Conservation (phyloP, 805 yeast genomes). For the Cyberlindnera meyerae region DNA sequence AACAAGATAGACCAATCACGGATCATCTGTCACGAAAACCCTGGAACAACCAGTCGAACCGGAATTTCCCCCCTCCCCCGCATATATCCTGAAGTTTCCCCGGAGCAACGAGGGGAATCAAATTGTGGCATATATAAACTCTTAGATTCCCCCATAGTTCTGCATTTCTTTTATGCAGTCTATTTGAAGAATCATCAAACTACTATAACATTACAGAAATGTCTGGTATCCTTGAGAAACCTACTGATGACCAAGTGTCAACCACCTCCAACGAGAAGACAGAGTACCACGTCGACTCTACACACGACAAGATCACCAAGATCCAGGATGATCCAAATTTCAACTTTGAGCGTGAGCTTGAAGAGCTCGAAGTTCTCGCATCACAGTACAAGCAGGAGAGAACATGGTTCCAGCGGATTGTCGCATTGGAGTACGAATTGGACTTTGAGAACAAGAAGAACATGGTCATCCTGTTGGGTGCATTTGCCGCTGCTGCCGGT, state of each 20-base stretch:
- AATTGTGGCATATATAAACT: no score
- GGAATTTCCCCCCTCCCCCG: no score
- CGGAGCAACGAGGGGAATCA: no score
- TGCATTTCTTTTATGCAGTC: no score
- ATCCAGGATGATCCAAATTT: conserved; percentile 23
- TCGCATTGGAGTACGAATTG: conserved; percentile 33
- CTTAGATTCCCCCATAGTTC: no score
- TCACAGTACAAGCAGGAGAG: conserved; percentile 25
- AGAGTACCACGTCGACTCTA: conserved; percentile 12
- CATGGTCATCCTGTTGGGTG: conserved; percentile 47
- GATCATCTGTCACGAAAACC: no score
- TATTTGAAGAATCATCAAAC: no score
- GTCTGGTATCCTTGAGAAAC: conserved; percentile 10
- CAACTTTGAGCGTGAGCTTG: conserved; percentile 35
- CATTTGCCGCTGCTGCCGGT: conserved; percentile 60
- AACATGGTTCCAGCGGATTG: conserved; percentile 35
- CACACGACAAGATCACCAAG: conserved; percentile 13
- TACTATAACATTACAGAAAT: conserved; percentile 1
- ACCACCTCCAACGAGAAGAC: conserved; percentile 3
- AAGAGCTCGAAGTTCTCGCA: conserved; percentile 30
- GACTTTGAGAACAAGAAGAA: conserved; percentile 41
- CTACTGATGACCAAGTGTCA: conserved; percentile 6
- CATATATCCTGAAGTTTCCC: no score
- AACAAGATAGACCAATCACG: no score
- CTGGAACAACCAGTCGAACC: no score